Conservation (phyloP, 768 basidiomycete genomes). For the Suillus subaureus region DNA sequence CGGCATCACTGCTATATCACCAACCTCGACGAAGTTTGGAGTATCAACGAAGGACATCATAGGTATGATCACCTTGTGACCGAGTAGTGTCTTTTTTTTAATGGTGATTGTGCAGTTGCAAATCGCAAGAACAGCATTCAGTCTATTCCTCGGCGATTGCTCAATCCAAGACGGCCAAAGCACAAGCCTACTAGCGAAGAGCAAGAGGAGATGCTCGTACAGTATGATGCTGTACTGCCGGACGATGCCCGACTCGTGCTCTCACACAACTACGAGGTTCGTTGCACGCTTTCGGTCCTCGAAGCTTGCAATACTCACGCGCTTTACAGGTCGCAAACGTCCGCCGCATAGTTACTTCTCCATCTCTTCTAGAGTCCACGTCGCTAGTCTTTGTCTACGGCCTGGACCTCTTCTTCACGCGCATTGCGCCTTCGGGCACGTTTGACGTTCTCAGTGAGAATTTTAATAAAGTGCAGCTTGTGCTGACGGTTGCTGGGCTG, state of each 20-base stretch:
- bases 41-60: constrained; percentile 87
- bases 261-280: constrained; percentile 58
- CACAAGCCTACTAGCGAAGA: constrained; percentile 76
- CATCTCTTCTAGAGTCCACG: constrained; percentile 89
- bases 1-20: constrained; percentile 66
- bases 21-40: constrained; percentile 86
- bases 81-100: not conserved
- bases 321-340: constrained; percentile 64
- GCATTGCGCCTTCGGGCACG: constrained; percentile 83
- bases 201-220: constrained; percentile 80
- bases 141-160: constrained; percentile 66
- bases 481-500: constrained; percentile 77
- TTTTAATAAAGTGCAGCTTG: constrained; percentile 92
- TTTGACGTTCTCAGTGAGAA: constrained; percentile 91
- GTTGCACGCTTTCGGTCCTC: constrained; percentile 13
- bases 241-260: constrained; percentile 64
- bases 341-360: constrained; percentile 72
- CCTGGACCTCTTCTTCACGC: constrained; percentile 86
- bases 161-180: constrained; percentile 86
- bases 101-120: constrained; percentile 57
- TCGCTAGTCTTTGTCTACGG: constrained; percentile 87
- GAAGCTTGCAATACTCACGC: constrained; percentile 23
- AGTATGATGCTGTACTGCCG: constrained; percentile 80
- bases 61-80: constrained; percentile 47
- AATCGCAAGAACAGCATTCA: constrained; percentile 74